Base-by-base conservation (phyloP, 2,329 filamentous ascomycete species). In the Cladosporium sp. region DNA sequence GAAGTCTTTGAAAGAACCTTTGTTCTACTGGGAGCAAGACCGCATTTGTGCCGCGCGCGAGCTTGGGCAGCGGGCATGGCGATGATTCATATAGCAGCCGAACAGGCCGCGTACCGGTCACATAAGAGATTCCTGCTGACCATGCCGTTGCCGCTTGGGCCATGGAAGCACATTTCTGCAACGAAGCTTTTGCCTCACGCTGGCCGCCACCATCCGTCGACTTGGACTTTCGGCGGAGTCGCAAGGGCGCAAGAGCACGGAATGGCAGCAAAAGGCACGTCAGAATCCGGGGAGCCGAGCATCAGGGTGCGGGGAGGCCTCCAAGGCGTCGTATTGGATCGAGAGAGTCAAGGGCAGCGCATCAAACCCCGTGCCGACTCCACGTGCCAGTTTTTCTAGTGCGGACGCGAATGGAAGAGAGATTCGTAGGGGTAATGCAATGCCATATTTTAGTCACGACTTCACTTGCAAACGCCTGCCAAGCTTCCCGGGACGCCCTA, bases 1-100 rank as follows among this genome's bases (percentile, higher is more conserved):
- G 60, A 63, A 63, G 60, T 63, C 60, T 63, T 63, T 63, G 60
- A 63, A 63, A 63, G 60, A 63, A 46, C 48, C 60, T 63, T 63
- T 63, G 60, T 63, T 25, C 59, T 62, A 62, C 21, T 28, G 39
- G 10, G 13, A 54, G 18, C 58, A 54, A 32, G 34, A 48, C 59
- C 59, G 59, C 59, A 62, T 62, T 62, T 39, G 32, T 25, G 46
- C 46, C 59, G 59, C 23, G 48, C 23, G 23, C 43, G 43, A 48
- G 25, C 36, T 39, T 18, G 46, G 39, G 32, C 46, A 34, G 49
- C 28, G 58, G 46, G 60, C 49, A 32, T 6, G 21, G 1, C 11
- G 60, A 63, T 63, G 60, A 63, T 63, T 63, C 60, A 63, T 63
- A 63, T 63, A 63, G 32, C 26, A 18, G 26, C 43, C n/a, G 21